Base-by-base conservation (phyloP, 345 rosid genomes). In the Ceriops zippeliana region DNA sequence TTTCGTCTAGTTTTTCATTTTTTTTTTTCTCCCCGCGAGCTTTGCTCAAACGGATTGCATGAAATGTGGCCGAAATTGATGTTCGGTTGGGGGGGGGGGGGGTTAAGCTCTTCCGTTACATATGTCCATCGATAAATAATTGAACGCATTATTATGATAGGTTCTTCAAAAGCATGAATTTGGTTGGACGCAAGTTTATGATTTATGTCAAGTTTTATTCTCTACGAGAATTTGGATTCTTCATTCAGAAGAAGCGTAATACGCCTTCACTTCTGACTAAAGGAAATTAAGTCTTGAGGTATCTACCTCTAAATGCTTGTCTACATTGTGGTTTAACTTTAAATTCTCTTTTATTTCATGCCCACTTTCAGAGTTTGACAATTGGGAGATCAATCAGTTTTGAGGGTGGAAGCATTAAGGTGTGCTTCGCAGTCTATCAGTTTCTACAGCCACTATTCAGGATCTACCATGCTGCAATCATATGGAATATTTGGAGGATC, bases 381-480 rank as follows among this genome's bases (percentile, higher is more conserved):
- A 74, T 62, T 51, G 78, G 59, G 75, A 79, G 66, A 62, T 76
- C 74, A 13, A 56, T 69, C 8, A 70, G 70, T 78, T 62, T 70
- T 38, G 73, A 42, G 17, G 71, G 24, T 54, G 78, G 42, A 57
- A 76, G 69, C 59, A 59, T 21, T 57, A 65, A 77, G 66, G 65
- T 63, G 77, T n/a, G 75, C 70, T 63, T 74, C 77, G 47, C 73
- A 78, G 42, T 76, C 85, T 38, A 58, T 80, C 49, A 83, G 89
- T 59, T 81, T 76, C 72, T 72, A 80, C 32, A 84, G 80, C 63
- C 65, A 37, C 34, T 82, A 69, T 35, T 76, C 79, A 30, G 77
- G 84, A 61, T 63, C 86, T 56, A 60, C 65, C 31, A 46, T 28
- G 24, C n/a, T 58, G 53, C 77, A 74, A 82, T 53, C 81, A 70